Percentiles rank a stretch among this genome's conserved stretches.
Conservation (phyloP, 768 basidiomycete genomes). For the Lactarius indigo region DNA sequence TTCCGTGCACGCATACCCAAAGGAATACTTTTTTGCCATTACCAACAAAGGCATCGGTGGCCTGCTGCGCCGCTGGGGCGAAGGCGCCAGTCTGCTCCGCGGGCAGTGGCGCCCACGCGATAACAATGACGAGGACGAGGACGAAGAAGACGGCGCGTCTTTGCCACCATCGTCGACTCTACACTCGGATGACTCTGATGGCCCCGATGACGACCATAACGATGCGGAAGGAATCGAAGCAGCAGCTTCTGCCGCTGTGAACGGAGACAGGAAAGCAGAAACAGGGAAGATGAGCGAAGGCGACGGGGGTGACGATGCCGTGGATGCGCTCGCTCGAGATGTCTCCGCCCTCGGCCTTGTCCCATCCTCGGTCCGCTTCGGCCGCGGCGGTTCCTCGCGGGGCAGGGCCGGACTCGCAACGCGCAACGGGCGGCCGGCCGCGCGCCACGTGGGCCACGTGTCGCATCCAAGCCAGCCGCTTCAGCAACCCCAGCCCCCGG, state of each 20-base stretch:
- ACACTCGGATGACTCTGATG: constrained; percentile 26
- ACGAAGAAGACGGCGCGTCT: neutral
- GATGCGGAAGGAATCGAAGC: constrained; percentile 1
- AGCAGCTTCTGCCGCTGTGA: neutral
- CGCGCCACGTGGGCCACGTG: neutral
- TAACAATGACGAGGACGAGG: constrained; percentile 24
- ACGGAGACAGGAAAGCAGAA: neutral
- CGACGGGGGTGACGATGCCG: neutral
- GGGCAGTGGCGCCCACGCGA: constrained; percentile 62
- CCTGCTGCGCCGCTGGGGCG: constrained; percentile 74
- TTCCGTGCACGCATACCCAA: constrained; percentile 76
- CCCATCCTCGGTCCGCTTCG: constrained; percentile 68
- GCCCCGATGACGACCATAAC: constrained; percentile 28
- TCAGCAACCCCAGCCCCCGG: neutral
- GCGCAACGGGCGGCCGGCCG: constrained; percentile 9
- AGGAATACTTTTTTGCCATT: constrained; percentile 87
- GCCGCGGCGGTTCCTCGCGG: constrained; percentile 49
- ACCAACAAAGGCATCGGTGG: constrained; percentile 90
- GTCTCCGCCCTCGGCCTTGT: constrained; percentile 54
- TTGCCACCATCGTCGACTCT: constrained; percentile 57
- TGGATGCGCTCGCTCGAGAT: constrained; percentile 50
- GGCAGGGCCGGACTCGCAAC: constrained; percentile 42
- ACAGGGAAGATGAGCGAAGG: neutral
- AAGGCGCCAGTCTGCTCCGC: constrained; percentile 76
- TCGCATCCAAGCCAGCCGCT: neutral